These are phyloP conservation scores for Senna siamea DNA, from an alignment of 306 rosid species.

Conservation along the genomic window DNA sequence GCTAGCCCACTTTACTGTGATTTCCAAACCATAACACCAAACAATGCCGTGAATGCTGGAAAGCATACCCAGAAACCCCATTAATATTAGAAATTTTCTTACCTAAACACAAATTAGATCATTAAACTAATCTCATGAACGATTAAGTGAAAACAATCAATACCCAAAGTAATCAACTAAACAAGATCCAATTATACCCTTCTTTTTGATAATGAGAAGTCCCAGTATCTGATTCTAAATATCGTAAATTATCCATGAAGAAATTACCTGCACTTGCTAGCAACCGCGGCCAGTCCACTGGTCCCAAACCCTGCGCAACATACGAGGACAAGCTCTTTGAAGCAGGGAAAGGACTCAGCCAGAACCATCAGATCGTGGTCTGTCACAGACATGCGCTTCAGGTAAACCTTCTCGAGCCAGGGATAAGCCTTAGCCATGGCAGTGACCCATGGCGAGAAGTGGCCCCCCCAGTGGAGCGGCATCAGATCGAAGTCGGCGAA, in stretches of 20 bases:
- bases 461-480: constrained; percentile 85
- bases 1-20: not conserved
- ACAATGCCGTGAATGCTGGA: constrained; percentile 9
- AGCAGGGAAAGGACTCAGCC: constrained; percentile 55
- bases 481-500: constrained; percentile 87
- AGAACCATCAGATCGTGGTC: constrained; percentile 59
- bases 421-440: constrained; percentile 69
- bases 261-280: constrained; percentile 65
- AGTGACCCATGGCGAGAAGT: constrained; percentile 68
- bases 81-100: constrained; percentile 21
- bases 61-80: not conserved
- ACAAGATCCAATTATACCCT: constrained; percentile 28
- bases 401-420: constrained; percentile 67
- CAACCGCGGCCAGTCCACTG: constrained; percentile 68
- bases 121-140: constrained; percentile 10
- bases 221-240: not conserved
- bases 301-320: constrained; percentile 84
- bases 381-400: constrained; percentile 80
- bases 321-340: constrained; percentile 68
- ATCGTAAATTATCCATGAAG: no score
- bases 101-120: constrained; percentile 33
- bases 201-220: not conserved
- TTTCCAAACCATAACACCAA: constrained; percentile 1
- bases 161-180: not conserved
- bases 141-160: not conserved